Conservation (phyloP, 306 rosid species). For the Albizia julibrissin region DNA sequence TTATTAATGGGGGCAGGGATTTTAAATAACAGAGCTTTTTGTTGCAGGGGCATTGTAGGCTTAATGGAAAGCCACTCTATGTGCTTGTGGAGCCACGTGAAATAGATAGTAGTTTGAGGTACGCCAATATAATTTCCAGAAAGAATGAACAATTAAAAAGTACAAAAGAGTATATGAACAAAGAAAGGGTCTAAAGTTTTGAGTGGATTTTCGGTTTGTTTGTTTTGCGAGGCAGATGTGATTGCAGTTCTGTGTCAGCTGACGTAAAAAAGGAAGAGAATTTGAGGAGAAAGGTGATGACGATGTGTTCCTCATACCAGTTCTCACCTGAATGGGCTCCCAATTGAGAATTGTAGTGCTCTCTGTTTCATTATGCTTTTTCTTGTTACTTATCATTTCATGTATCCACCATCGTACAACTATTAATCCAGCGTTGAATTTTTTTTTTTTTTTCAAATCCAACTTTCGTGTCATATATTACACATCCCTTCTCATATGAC, state of each 20-base stretch:
- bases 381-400: conserved; percentile 23
- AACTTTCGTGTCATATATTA: background rate
- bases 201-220: background rate
- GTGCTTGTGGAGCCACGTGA: conserved; percentile 76
- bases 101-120: conserved; percentile 50
- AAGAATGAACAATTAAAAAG: background rate
- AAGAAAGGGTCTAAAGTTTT: background rate
- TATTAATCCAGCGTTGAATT: conserved; percentile 5
- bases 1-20: background rate
- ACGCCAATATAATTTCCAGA: background rate
- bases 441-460: background rate
- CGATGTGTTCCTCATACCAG: conserved; percentile 4
- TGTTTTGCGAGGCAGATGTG: conserved; percentile 11
- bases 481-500: background rate
- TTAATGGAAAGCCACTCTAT: conserved; percentile 74
- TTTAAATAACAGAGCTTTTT: background rate
- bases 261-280: conserved; percentile 37
- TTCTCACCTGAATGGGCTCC: conserved; percentile 25
- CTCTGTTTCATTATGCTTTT: background rate
- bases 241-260: conserved; percentile 35
- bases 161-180: background rate
- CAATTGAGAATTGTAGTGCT: conserved; percentile 9
- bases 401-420: conserved; percentile 34
- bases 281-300: conserved; percentile 34
- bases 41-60: conserved; percentile 66